Base-by-base conservation (phyloP, 371 early-diverging fungal genomes). In the Blakeslea trispora region DNA sequence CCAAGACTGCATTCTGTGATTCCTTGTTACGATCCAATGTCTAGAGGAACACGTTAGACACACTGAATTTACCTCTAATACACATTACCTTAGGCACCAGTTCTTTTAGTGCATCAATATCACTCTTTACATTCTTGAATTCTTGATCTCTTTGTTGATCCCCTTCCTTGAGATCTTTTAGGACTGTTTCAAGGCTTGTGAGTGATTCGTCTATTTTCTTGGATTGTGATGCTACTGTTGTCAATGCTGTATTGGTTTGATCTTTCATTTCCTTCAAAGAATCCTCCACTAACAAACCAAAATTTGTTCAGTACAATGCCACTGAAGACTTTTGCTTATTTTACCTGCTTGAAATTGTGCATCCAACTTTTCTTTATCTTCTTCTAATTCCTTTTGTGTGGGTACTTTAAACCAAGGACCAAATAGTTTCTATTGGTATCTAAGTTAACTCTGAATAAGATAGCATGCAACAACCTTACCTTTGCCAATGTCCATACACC, bases 401-500 rank as follows among this genome's bases (percentile, higher is more conserved):
- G 90, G 91, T 56, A 84, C 85, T 34, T 79, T 71, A 49, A 92
- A 64, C 71, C 83, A 79, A 24, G 93, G 91, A 18, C 80, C 77
- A 51, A 92, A 71, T 46, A 85, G 81, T 50, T 74, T 76, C 92
- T 92, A 71, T 41, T 5, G 2, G 11, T 37, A 28, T 11, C 14
- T 6, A 10, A 13, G 3, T 37, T 37, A 37, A 37, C 11, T n/a
- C n/a, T n/a, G n/a, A n/a, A n/a, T n/a, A n/a, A n/a, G n/a, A n/a
- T n/a, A n/a, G n/a, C n/a, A n/a, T n/a, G n/a, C n/a, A n/a, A n/a
- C n/a, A n/a, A n/a, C 13, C 45, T 64, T 77, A 92, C 91, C 86
- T 90, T 87, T 8, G 86, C 86, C 50, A 95, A 66, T 51, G 81
- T 81, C 74, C 88, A 90, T 45, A 91, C 72, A 32, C 92, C 93